Evolutionary conservation across 805 yeast genomes (phyloP), one percentile per base, ranked within the genome.

Genomic region (Candida coquimbonensis): DNA sequence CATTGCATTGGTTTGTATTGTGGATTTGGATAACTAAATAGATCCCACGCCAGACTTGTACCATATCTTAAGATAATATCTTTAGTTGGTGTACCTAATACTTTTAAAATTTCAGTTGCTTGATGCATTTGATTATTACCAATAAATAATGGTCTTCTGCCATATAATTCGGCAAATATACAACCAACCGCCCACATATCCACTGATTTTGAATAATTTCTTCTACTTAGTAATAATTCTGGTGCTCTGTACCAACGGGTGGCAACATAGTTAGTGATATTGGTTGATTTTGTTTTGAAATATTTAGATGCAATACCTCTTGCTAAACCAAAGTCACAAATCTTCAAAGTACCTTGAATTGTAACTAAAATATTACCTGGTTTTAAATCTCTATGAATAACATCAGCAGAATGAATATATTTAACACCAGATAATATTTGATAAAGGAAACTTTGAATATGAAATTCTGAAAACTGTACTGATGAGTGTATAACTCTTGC

Each of bases 221-320:
- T 73, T 46, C 75, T 71, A 11, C 85, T 74, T 32, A 89, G 63
- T 38, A 90, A 77, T 40, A 90, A 70, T 57, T 90, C 98, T 0
- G 98, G 98, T 0, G 97, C 96, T 39, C 98, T 71, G 58, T 90
- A 90, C 96, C 96, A 90, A 47, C 97, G 68, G 0, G 97, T 90
- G 0, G 96, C 96, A 24, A 90, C 96, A 59, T 90, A 90, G 54
- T 80, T 82, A 11, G 95, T 86, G 26, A 86, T 85, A 14, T 75
- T 70, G 29, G 67, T 57, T 4, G 67, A 49, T 35, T 61, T 66
- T 14, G 68, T 62, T 42, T 62, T 65, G 49, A 61, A 53, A 49
- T 49, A 65, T 44, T 59, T 57, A 9, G 65, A 61, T 1, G 69
- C 63, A 12, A 87, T 70, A 1, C 95, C 95, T 58, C 97, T 70